Base-by-base conservation (phyloP, 352 stramenopile genomes). In the Phytophthora syringae region DNA sequence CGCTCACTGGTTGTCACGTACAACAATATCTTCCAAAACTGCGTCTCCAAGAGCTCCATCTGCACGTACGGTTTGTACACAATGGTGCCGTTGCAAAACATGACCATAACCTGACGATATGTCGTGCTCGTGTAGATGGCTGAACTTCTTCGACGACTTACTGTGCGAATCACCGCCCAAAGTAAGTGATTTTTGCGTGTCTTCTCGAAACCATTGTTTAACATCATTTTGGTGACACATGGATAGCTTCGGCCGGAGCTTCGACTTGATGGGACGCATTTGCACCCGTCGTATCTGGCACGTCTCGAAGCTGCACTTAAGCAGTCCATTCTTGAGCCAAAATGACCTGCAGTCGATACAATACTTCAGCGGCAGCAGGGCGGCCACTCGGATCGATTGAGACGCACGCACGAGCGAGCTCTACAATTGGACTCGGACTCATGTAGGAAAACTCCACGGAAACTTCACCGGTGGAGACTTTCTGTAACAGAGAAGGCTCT, bases 121-220 rank as follows among this genome's bases (percentile, higher is more conserved):
- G 20, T 16, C 22, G 54, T 45, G 3, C n/a, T 50, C 30, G 2
- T 60, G 21, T 50, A 87, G 74, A 32, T 98, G 93, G 92, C 73
- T 98, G 22, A 86, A 98, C 58, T 94, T 96, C 60, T 96, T 97
- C 53, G 86, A 96, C 48, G 71, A 86, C 11, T 67, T 98, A 6
- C 40, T 97, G 3, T 69, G 77, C 36, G 60, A 57, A 28, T 68
- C 48, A 2, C 79, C 73, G 10, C 60, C 65, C 21, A 81, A 91
- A 74, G 82, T 92, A 60, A n/a, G 9, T 44, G 2, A 36, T 22
- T 16, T 11, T 47, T 16, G 2, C 3, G 18, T 47, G 18, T 22
- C 13, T n/a, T 4, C 20, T 47, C 13, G 40, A 20, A 25, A 47
- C 7, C 5, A 20, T 25, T 43, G n/a, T 7, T 21, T 43, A 43